A percentile compares a stretch with the other conserved stretches of the same genome.
Conservation (phyloP, 441 rosid genomes). For the Gossypium lobatum region DNA sequence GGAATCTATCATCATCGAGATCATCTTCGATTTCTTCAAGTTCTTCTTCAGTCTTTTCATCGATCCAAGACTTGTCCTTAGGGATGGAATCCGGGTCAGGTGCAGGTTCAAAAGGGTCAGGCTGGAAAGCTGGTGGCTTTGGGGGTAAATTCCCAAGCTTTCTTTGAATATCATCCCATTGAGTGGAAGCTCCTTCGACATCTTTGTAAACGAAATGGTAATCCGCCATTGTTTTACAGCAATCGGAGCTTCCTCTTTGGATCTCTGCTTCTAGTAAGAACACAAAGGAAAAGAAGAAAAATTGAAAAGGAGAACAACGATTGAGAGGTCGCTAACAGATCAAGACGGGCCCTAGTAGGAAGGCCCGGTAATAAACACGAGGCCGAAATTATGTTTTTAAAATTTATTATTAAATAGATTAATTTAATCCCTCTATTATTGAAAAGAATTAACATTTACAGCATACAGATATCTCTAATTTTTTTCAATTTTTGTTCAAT, state of each 20-base stretch:
- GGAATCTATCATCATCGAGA: slow-evolving; percentile 86
- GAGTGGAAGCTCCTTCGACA: slow-evolving; percentile 91
- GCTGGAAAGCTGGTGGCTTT: slow-evolving; percentile 84
- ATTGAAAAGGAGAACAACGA: not conserved
- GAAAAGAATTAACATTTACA: too few species aligned
- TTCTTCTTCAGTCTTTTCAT: slow-evolving; percentile 71
- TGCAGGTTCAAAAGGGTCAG: slow-evolving; percentile 69
- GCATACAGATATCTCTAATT: too few species aligned
- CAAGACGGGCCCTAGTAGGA: not conserved
- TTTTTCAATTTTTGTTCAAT: too few species aligned
- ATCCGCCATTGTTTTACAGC: slow-evolving; percentile 52
- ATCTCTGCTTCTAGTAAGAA: not conserved
- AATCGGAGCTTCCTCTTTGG: not conserved
- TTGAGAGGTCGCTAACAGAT: not conserved
- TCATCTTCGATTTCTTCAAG: slow-evolving; percentile 87
- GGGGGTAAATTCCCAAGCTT: slow-evolving; percentile 85
- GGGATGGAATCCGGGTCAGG: slow-evolving; percentile 60
- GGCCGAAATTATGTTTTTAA: too few species aligned
- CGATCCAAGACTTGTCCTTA: slow-evolving; percentile 64
- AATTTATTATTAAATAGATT: too few species aligned
- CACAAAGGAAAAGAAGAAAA: not conserved
- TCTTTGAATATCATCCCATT: slow-evolving; percentile 98
- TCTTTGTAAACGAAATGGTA: slow-evolving; percentile 96
- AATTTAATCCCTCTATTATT: too few species aligned
- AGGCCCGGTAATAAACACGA: not conserved